Base-by-base conservation (phyloP, 2,329 filamentous ascomycete genomes). In the Trichophyton schoenleinii region DNA sequence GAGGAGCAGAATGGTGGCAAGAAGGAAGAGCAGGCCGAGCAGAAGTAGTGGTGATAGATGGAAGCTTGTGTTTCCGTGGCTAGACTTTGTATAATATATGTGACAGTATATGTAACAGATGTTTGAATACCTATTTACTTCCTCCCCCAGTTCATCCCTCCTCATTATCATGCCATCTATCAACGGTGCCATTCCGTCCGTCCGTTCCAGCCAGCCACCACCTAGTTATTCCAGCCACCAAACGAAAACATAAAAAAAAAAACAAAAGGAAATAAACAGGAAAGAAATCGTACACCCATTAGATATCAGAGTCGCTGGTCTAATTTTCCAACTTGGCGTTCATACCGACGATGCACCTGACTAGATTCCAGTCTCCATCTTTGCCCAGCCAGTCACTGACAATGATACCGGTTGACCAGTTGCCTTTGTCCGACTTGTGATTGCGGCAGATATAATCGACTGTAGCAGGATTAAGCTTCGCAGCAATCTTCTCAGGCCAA, bases 381-480 rank as follows among this genome's bases (percentile, higher is more conserved):
- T 85, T 79, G 1, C 94, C 94, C 58, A 96, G 91, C 89, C 89
- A 96, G 74, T 99, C 94, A 64, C 88, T 94, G 28, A 97, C 87
- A 52, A 97, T 85, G 63, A 97, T 84, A 3, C 94, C 94, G 1
- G 91, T 95, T 4, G 84, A 82, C 31, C 87, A 91, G 69, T 90
- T 85, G 1, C 87, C 85, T 38, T 85, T 77, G 53, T 78, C 75
- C 61, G 72, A 67, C 48, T 71, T 75, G 68, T 85, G 81, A 61
- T 75, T 78, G 64, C 74, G 73, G 66, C 82, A 83, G 59, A 86
- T 69, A 71, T 83, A 83, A 64, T 81, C 78, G 48, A 82, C 77
- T n/a, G 80, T 81, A 1, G 86, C 85, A 18, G 91, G 88, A 76
- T 97, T 97, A 57, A 96, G 81, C 76, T 88, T 89, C 20, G 84